A percentile compares a stretch with the other conserved stretches of the same genome.
Conservation (phyloP, 2,329 filamentous ascomycete species). For the Beauveria rudraprayagi region DNA sequence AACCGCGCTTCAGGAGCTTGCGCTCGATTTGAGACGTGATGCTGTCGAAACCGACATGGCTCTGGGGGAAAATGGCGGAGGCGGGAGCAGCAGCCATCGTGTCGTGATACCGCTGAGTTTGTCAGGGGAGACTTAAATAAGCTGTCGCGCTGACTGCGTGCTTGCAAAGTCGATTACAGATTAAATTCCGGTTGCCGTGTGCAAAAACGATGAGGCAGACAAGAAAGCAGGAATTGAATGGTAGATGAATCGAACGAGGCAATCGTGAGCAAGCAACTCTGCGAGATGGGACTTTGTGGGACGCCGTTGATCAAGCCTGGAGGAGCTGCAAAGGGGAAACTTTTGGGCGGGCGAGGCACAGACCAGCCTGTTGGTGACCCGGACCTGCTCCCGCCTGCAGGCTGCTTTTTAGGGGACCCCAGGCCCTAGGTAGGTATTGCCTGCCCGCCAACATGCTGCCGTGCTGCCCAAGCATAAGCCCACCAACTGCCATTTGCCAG, state of each 20-base stretch:
- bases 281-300: conserved; percentile 12
- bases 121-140: neutral
- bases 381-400: neutral
- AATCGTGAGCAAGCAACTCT: conserved; percentile 10
- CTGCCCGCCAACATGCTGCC: neutral
- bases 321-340: conserved; percentile 11
- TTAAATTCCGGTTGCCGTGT: neutral
- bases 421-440: neutral
- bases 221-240: neutral
- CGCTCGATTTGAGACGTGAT: conserved; percentile 99
- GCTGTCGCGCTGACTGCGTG: neutral
- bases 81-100: conserved; percentile 55
- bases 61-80: conserved; percentile 76
- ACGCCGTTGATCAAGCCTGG: conserved; percentile 10
- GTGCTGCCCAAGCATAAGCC: neutral
- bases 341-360: conserved; percentile 11
- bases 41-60: conserved; percentile 99
- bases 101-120: conserved; percentile 5
- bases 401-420: neutral
- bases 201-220: conserved; percentile 9
- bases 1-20: conserved; percentile 98
- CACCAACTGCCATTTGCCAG: neutral
- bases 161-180: neutral
- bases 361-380: conserved; percentile 4
- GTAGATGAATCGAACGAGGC: conserved; percentile 5